A percentile compares a stretch with the other conserved stretches of the same genome.
Evolutionary conservation across 495 filamentous ascomycete genomes (phyloP).

Genomic region (Trichoderma gamsii): DNA sequence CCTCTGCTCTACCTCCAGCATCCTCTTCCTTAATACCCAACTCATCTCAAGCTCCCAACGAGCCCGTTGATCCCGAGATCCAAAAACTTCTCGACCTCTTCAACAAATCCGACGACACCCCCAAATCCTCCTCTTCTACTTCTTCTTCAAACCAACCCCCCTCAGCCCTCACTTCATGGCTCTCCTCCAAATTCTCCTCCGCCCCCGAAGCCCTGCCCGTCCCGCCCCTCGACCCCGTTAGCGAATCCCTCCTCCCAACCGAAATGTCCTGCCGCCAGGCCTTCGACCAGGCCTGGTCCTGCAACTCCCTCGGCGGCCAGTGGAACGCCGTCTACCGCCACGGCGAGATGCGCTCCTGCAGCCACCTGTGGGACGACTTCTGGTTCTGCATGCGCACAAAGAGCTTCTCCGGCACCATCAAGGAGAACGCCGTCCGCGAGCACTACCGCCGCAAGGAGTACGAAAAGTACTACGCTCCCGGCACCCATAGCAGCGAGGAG

Average conservation of each 20-base stretch:
- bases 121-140: constrained; percentile 18
- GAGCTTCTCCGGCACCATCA: constrained; percentile 40
- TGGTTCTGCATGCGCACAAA: constrained; percentile 93
- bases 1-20: constrained; percentile 19
- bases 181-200: constrained; percentile 21
- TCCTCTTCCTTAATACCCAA: constrained; percentile 20
- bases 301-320: constrained; percentile 84
- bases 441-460: constrained; percentile 64
- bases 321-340: constrained; percentile 77
- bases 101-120: constrained; percentile 18
- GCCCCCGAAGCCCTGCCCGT: constrained; percentile 15
- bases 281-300: constrained; percentile 95
- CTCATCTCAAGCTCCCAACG: constrained; percentile 17
- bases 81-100: constrained; percentile 37
- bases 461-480: constrained; percentile 61
- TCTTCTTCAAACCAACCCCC: constrained; percentile 13
- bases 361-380: constrained; percentile 79
- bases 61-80: constrained; percentile 34
- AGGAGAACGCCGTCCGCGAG: constrained; percentile 55
- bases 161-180: constrained; percentile 18
- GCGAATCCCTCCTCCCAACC: constrained; percentile 62
- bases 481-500: constrained; percentile 73
- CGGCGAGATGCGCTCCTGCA: constrained; percentile 65
- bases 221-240: constrained; percentile 29
- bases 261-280: constrained; percentile 81